Percentiles rank a stretch among this genome's conserved stretches.
Conservation (phyloP, 345 rosid genomes). For the Syzygium grande region DNA sequence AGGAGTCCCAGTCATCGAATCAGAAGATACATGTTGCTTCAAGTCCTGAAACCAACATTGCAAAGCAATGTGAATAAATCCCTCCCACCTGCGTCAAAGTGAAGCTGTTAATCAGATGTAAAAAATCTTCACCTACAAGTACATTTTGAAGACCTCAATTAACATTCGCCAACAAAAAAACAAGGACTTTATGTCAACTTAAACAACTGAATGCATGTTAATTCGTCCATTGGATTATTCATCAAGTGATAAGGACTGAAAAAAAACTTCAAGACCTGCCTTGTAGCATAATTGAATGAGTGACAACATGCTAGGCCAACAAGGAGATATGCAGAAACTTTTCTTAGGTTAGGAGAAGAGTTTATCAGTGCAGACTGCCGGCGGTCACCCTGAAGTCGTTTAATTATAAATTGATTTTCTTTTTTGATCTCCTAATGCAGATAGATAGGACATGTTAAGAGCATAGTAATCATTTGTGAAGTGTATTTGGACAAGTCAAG, state of each 20-base stretch:
- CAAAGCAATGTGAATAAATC: conserved; percentile 42
- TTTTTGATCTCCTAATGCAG: background rate
- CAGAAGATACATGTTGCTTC: background rate
- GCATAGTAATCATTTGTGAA: background rate
- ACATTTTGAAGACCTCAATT: background rate
- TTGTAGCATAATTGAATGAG: background rate
- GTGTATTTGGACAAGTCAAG: background rate
- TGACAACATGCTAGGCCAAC: background rate
- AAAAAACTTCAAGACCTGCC: background rate
- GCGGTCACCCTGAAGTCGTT: background rate
- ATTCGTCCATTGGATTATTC: background rate
- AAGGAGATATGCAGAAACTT: background rate
- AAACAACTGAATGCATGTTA: background rate
- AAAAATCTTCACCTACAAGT: background rate
- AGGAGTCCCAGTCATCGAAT: conserved; percentile 14
- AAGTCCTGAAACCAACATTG: conserved; percentile 18
- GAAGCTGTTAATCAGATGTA: background rate
- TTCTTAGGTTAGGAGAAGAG: background rate
- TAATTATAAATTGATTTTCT: background rate
- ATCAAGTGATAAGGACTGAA: background rate
- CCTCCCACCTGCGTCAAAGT: conserved; percentile 45
- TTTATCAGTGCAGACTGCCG: background rate
- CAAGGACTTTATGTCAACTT: background rate
- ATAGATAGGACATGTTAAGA: background rate
- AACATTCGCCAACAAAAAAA: background rate